phyloP scores from a whole-genome alignment of 495 filamentous ascomycete species.

The Parathielavia appendiculata region DNA sequence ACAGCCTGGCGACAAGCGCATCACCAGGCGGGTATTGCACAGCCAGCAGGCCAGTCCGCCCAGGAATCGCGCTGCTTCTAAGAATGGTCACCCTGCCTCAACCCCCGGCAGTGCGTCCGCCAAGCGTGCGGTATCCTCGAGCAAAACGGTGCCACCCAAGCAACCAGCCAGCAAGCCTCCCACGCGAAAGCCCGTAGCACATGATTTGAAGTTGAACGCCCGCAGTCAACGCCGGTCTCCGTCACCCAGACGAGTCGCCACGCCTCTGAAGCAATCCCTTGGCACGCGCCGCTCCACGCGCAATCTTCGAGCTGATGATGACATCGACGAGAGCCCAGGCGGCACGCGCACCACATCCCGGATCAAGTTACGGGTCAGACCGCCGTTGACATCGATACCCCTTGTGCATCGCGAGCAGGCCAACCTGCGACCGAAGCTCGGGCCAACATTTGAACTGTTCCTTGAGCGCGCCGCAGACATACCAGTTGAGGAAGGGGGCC shows the following conservation, averaged over 20 bases:
- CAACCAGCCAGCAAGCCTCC: constrained; percentile 17
- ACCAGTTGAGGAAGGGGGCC: constrained; percentile 46
- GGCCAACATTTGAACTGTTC: constrained; percentile 50
- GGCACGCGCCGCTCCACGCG: constrained; percentile 40
- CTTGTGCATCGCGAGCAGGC: constrained; percentile 53
- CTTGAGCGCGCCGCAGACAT: constrained; percentile 42
- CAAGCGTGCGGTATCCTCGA: constrained; percentile 20
- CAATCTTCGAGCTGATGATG: constrained; percentile 26
- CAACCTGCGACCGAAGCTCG: constrained; percentile 40
- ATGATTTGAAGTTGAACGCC: constrained; percentile 25
- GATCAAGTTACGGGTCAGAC: constrained; percentile 41
- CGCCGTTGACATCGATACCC: constrained; percentile 38
- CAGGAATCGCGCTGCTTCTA: constrained; percentile 14
- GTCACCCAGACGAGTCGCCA: constrained; percentile 30
- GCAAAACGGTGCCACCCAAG: constrained; percentile 21
- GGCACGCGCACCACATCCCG: constrained; percentile 33
- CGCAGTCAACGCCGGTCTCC: constrained; percentile 33
- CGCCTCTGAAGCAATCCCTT: constrained; percentile 33
- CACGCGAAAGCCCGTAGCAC: constrained; percentile 18
- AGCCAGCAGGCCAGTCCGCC: constrained; percentile 26
- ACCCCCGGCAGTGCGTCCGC: constrained; percentile 12
- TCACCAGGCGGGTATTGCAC: constrained; percentile 42
- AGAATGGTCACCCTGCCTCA: constrained; percentile 20
- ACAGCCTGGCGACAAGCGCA: constrained; percentile 60
- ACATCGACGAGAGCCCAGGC: constrained; percentile 25